Evolutionary conservation across 179 eudicot species (phyloP), one percentile per base, ranked within the genome.

Genomic region (Sideroxylon spinosum): DNA sequence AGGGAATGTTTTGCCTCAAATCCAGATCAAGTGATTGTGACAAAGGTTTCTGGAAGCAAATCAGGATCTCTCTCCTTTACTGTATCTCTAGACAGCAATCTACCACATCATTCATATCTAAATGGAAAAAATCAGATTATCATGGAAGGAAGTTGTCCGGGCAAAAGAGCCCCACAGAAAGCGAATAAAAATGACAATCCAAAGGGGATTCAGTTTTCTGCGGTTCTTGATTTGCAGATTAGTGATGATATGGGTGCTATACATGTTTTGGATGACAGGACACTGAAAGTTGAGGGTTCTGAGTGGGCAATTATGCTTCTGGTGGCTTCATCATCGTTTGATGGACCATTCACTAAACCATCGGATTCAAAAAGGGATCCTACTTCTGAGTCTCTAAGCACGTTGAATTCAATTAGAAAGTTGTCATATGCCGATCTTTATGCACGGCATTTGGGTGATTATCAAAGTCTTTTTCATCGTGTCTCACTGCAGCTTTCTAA

Each of bases 141-240:
- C 55, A 86, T 93, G 91, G 92, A 92, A 78, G 98, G 97, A 75
- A 86, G 87, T 73, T 93, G 98, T 76, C 92, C 85, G 0, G 92
- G 93, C 61, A 78, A 50, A 80, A 83, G 94, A 74, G 78, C 60
- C 7, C 77, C 87, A 22, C 90, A 94, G 2, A 77, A 79, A 77
- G 12, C 37, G 71, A 78, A 79, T 75, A 76, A 76, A 69, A 76
- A 75, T 3, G 81, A 69, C 32, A 68, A 83, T 81, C 93, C 98
- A 0, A 78, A 86, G 28, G 98, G 98, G 60, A 88, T 90, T 71
- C 84, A 85, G 76, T 93, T 82, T 82, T 84, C 90, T 22, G 73
- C 92, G 25, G 81, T 88, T 81, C 90, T 93, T 67, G 88, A 93
- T 69, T 62, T 93, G 60, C 88, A 88, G 81, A 82, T 87, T 70